Evolutionary conservation across 2,329 filamentous ascomycete species (phyloP), one percentile per base, ranked within the genome.

Genomic region (Aaosphaeria arxii): DNA sequence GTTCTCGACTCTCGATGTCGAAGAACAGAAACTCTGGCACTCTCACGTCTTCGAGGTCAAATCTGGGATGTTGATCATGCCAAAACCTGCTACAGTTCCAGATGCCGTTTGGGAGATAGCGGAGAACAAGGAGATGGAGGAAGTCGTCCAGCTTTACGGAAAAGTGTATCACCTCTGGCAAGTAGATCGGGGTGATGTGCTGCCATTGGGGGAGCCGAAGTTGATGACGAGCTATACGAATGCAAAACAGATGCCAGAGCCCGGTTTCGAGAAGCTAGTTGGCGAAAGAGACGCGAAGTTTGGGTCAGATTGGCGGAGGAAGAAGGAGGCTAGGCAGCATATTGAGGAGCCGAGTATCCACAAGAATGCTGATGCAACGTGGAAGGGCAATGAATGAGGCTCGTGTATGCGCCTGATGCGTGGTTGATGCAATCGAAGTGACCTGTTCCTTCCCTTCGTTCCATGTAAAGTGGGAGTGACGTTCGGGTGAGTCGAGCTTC

Each of bases 121-220:
- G 2, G 90, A 95, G 73, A 88, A 82, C 31, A 78, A 80, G 42
- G 89, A 92, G 70, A 94, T 95, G 88, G 82, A 87, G 53, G 78
- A 91, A 49, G 78, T 94, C 0, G 72, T 89, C 4, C 76, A 80
- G 1, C 66, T 94, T 3, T 95, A 95, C 62, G 90, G 90, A 7
- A 95, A 95, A 66, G 83, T 86, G 1, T 94, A 87, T 67, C 89
- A 95, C 66, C 76, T 94, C 39, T 95, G 91, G 90, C 88, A 95
- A 77, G 82, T 86, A 11, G 89, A 95, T 70, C 75, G 81, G 5
- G 88, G 88, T 0, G 83, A 92, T 61, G 69, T 73, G 44, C 58
- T 87, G 46, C 84, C 84, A 1, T 61, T 86, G 54, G 84, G 84
- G 0, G 64, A 71, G 52, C 83, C 85, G 47, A 70, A 84, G 68